A percentile compares a stretch with the other conserved stretches of the same genome.
These are phyloP conservation scores for Daldinia eschscholtzii DNA, from an alignment of 2,329 filamentous ascomycete species.

Conservation along the genomic window DNA sequence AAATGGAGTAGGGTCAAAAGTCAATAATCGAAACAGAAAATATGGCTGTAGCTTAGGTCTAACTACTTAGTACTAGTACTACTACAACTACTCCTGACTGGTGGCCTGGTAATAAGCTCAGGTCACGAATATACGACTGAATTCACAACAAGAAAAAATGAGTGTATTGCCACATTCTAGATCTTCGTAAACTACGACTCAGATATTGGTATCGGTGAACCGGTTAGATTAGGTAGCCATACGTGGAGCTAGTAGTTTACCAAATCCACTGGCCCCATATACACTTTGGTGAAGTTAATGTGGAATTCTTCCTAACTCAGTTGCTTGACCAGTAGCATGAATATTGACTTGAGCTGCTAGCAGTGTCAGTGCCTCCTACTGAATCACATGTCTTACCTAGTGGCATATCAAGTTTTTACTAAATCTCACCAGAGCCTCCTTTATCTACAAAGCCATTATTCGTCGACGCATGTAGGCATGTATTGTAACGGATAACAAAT, in stretches of 20 bases:
- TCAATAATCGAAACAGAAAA: constrained; percentile 13
- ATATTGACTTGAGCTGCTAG: neutral
- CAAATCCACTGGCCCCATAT: neutral
- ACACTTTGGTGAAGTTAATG: neutral
- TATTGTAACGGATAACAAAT: no score
- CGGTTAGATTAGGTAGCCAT: neutral
- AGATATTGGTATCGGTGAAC: neutral
- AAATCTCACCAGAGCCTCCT: no score
- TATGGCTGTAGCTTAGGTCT: constrained; percentile 28
- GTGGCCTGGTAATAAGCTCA: constrained; percentile 7
- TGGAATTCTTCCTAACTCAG: neutral
- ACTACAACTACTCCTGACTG: constrained; percentile 14
- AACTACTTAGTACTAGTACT: no score
- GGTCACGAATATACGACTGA: constrained; percentile 28
- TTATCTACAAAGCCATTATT: neutral
- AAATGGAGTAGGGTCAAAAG: constrained; percentile 5
- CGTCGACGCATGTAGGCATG: no score
- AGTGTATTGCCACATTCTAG: constrained; percentile 5
- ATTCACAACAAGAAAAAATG: constrained; percentile 23
- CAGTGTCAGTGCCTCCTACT: neutral
- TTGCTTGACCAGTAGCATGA: neutral
- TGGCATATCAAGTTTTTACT: no score
- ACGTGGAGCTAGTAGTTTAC: neutral
- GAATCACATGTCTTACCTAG: no score
- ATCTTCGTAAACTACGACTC: neutral